phyloP scores from a whole-genome alignment of 495 filamentous ascomycete species.

The Penicillium fimorum region DNA sequence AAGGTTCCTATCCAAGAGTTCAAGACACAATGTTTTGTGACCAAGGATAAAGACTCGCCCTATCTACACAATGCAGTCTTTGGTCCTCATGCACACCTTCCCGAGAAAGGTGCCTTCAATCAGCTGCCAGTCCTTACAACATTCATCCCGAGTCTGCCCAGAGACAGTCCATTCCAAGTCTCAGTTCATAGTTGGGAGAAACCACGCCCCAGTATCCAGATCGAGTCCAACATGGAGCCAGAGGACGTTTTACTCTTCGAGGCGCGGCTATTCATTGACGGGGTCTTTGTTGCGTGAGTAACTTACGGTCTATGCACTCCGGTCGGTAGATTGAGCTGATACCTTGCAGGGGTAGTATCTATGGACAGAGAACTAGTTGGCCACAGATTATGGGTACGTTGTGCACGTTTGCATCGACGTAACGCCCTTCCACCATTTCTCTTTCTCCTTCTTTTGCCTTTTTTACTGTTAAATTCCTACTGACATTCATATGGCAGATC shows the following conservation, averaged over 20 bases:
- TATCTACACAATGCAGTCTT: conserved; percentile 35
- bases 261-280: conserved; percentile 70
- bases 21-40: conserved; percentile 76
- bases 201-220: conserved; percentile 60
- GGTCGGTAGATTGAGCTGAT: neutral
- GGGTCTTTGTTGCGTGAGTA: conserved; percentile 61
- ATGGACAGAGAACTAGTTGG: conserved; percentile 57
- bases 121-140: conserved; percentile 70
- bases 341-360: conserved; percentile 48
- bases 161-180: conserved; percentile 64
- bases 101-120: conserved; percentile 33
- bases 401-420: neutral
- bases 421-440: neutral
- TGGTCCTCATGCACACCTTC: conserved; percentile 26
- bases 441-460: neutral
- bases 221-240: conserved; percentile 58
- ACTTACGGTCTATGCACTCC: neutral
- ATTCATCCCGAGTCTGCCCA: conserved; percentile 68
- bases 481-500: conserved; percentile 11
- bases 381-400: conserved; percentile 57
- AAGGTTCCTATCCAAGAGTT: conserved; percentile 81
- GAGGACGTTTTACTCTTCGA: conserved; percentile 64
- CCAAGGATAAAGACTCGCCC: conserved; percentile 56
- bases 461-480: neutral
- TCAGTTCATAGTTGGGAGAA: conserved; percentile 82